Base-by-base conservation (phyloP, 1,284 basidiomycete genomes). In the Ceratobasidium sp. region DNA sequence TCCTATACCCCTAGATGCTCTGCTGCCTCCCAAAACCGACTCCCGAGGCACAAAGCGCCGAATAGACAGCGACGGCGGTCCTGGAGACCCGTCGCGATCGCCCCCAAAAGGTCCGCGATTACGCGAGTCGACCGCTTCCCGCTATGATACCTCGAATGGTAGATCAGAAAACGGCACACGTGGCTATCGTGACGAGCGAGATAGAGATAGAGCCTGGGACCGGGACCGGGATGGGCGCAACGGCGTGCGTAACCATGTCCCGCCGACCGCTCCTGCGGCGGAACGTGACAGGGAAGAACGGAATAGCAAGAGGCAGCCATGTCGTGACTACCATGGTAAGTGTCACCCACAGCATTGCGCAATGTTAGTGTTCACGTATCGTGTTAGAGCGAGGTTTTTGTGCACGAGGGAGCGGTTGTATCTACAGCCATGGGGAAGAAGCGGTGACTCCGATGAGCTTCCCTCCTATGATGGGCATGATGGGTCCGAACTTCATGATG, bases 241-340 rank as follows among this genome's bases (percentile, higher is more conserved):
- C 31, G 77, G 78, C 71, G 79, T 79, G 62, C 80, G 82, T 79
- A 80, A 79, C 71, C 80, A 80, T 64, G 80, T 79, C 78, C 78
- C 78, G 64, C 76, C 79, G 65, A 77, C 79, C 59, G 69, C 58
- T 58, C 39, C 64, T 59, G 79, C 48, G 53, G 54, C 74, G 66
- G 62, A 69, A 46, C 68, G 75, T 78, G 43, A 78, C 77, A 41
- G 61, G 34, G 61, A 51, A 31, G 74, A 61, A 27, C 69, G 64
- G 41, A 56, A 61, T 65, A 43, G 71, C 29, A 72, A 71, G 24
- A 76, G 77, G 39, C 91, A 90, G 9, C 86, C 92, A 74, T 97
- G 95, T 83, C 87, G 91, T 75, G 94, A 97, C 81, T 97, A 96
- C 81, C 90, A 95, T 81, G 92, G 95, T 96, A 80, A 81, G 94